phyloP scores from a whole-genome alignment of 352 stramenopile species.

The Pythium aristosporum region DNA sequence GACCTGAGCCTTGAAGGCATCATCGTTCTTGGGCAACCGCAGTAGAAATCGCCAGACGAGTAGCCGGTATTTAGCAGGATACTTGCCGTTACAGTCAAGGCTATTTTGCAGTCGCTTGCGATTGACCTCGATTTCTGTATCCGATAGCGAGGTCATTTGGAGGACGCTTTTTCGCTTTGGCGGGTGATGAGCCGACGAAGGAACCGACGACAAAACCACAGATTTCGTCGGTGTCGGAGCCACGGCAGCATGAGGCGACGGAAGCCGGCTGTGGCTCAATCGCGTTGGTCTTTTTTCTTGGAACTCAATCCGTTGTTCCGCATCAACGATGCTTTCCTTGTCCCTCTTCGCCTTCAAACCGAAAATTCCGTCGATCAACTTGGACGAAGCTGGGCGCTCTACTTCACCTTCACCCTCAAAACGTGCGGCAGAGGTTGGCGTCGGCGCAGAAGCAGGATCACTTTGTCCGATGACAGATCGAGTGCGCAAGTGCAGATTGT shows the following conservation, averaged over 20 bases:
- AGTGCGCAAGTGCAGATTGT: slow-evolving; percentile 37
- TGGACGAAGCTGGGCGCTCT: slow-evolving; percentile 52
- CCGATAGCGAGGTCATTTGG: slow-evolving; percentile 9
- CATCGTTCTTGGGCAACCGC: slow-evolving; percentile 79
- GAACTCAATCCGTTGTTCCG: slow-evolving; percentile 19
- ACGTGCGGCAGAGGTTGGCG: background rate
- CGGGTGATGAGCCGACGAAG: background rate
- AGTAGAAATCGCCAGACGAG: slow-evolving; percentile 86
- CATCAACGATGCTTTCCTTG: slow-evolving; percentile 20
- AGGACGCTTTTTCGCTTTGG: slow-evolving; percentile 21
- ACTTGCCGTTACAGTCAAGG: slow-evolving; percentile 70
- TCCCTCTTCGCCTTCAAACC: slow-evolving; percentile 34
- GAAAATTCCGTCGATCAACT: slow-evolving; percentile 76
- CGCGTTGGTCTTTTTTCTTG: slow-evolving; percentile 17
- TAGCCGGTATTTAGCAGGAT: slow-evolving; percentile 80
- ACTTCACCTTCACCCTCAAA: slow-evolving; percentile 6
- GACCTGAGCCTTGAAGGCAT: slow-evolving; percentile 70
- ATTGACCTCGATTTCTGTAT: slow-evolving; percentile 57
- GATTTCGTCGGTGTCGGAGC: slow-evolving; percentile 3
- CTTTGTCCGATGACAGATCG: slow-evolving; percentile 34
- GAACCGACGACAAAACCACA: background rate
- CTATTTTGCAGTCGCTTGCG: slow-evolving; percentile 57
- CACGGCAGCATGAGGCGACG: background rate
- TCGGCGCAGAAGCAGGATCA: background rate
- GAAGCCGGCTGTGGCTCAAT: background rate